Conservation (phyloP, 768 basidiomycete species). For the Amanita subjunquillea region DNA sequence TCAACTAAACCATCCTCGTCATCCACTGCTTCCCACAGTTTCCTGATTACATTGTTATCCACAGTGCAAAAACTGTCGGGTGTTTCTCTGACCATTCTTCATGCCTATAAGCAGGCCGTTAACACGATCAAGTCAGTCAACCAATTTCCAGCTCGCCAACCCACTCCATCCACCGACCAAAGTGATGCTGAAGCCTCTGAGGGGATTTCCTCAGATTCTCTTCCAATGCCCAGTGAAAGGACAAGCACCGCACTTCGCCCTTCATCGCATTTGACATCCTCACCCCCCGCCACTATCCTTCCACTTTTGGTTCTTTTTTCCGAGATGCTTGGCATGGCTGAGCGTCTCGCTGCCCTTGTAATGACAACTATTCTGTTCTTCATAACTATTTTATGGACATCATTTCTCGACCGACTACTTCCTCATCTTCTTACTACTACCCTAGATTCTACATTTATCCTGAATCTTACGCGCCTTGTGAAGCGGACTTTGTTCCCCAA, state of each 20-base stretch:
- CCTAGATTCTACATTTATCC: constrained; percentile 41
- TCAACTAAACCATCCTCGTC: constrained; percentile 23
- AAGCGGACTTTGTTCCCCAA: constrained; percentile 79
- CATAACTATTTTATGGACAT: constrained; percentile 32
- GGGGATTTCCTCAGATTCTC: background rate
- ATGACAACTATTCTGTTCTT: constrained; percentile 37
- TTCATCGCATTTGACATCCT: background rate
- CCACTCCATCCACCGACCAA: constrained; percentile 7
- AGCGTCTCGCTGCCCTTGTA: constrained; percentile 37
- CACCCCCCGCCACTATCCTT: constrained; percentile 12
- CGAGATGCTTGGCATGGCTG: constrained; percentile 36
- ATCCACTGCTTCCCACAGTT: constrained; percentile 35
- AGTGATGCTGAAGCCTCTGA: background rate
- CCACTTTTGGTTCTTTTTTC: constrained; percentile 35
- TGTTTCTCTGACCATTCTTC: constrained; percentile 54
- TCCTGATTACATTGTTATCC: constrained; percentile 65
- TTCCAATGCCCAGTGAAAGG: background rate
- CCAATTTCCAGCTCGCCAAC: constrained; percentile 19
- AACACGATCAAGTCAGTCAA: constrained; percentile 61
- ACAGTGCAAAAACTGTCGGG: constrained; percentile 66
- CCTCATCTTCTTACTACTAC: constrained; percentile 52
- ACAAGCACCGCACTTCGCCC: background rate
- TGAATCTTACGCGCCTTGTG: constrained; percentile 40
- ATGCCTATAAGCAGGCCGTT: constrained; percentile 55
- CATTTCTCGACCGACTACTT: constrained; percentile 63